Percentiles rank a stretch among this genome's conserved stretches.
phyloP scores from a whole-genome alignment of 2,329 filamentous ascomycete genomes.

The Alternaria infectoria region DNA sequence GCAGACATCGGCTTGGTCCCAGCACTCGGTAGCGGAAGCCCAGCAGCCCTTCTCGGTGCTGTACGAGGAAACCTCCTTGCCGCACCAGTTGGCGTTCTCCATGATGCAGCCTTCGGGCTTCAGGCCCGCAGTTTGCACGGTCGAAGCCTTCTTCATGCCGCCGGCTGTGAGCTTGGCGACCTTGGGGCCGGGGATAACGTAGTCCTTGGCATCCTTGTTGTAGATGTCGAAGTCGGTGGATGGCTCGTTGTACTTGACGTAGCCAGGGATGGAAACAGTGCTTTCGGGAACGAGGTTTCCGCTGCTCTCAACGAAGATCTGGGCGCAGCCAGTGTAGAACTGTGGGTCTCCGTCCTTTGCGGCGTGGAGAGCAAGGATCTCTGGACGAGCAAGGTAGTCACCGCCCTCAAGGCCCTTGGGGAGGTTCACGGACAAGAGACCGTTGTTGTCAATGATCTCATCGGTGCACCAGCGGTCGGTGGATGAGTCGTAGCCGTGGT shows the following conservation, averaged over 20 bases:
- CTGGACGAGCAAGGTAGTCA: slow-evolving; percentile 74
- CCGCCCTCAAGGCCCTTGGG: slow-evolving; percentile 67
- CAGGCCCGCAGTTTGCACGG: slow-evolving; percentile 56
- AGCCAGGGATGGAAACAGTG: slow-evolving; percentile 70
- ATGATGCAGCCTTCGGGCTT: slow-evolving; percentile 64
- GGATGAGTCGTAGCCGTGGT: slow-evolving; percentile 67
- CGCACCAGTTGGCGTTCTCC: slow-evolving; percentile 77
- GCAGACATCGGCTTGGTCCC: slow-evolving; percentile 65
- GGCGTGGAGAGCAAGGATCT: slow-evolving; percentile 72
- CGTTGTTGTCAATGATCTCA: slow-evolving; percentile 68
- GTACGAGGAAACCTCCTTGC: slow-evolving; percentile 65
- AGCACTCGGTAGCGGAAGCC: slow-evolving; percentile 56
- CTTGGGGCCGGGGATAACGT: slow-evolving; percentile 64
- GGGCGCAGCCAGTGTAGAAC: slow-evolving; percentile 75
- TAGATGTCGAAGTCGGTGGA: slow-evolving; percentile 72
- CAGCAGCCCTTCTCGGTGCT: slow-evolving; percentile 65
- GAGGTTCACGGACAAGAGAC: slow-evolving; percentile 67
- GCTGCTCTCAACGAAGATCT: slow-evolving; percentile 66
- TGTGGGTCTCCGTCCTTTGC: slow-evolving; percentile 64
- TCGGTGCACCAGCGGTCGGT: slow-evolving; percentile 72
- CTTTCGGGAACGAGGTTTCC: slow-evolving; percentile 58
- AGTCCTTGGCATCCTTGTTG: slow-evolving; percentile 49
- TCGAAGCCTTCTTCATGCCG: slow-evolving; percentile 16
- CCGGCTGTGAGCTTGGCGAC: slow-evolving; percentile 56
- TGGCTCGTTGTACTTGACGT: slow-evolving; percentile 62